A percentile compares a stretch with the other conserved stretches of the same genome.
phyloP scores from a whole-genome alignment of 805 yeast species.

The Barnettozyma wickerhamii region DNA sequence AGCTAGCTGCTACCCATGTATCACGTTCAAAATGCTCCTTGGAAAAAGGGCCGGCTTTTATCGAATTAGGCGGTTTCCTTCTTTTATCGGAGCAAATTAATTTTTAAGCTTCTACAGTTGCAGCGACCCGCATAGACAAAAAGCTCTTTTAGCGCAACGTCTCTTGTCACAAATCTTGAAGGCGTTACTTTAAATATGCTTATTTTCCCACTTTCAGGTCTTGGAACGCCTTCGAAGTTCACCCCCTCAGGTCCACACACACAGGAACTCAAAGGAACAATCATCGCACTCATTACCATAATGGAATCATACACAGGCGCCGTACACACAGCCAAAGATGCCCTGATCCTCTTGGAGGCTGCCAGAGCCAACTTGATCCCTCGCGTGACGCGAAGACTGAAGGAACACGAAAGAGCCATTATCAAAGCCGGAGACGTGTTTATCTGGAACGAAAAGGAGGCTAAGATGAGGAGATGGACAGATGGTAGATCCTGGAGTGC shows the following conservation, averaged over 20 bases:
- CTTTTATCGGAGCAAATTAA: constrained; percentile 3
- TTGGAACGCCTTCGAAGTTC: no score
- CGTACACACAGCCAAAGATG: constrained; percentile 55
- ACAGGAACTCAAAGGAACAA: background rate
- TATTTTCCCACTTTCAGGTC: background rate
- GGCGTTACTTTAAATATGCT: constrained; percentile 3
- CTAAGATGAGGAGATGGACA: constrained; percentile 76
- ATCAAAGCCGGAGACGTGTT: constrained; percentile 59
- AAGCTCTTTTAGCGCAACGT: background rate
- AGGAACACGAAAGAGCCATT: constrained; percentile 42
- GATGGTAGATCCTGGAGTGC: constrained; percentile 75
- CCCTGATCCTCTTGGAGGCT: constrained; percentile 62
- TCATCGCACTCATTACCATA: background rate
- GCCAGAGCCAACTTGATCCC: constrained; percentile 53
- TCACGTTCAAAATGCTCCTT: no score
- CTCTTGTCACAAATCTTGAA: constrained; percentile 4
- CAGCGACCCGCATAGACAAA: background rate
- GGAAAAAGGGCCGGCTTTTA: no score
- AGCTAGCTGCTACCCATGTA: no score
- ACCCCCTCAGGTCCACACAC: background rate
- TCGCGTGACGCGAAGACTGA: constrained; percentile 52
- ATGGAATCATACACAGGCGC: constrained; percentile 64
- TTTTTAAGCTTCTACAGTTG: background rate
- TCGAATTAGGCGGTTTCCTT: no score
- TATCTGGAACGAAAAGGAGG: constrained; percentile 68